Evolutionary conservation across 2,329 filamentous ascomycete species (phyloP), one percentile per base, ranked within the genome.

Genomic region (Cladosporium sp.): DNA sequence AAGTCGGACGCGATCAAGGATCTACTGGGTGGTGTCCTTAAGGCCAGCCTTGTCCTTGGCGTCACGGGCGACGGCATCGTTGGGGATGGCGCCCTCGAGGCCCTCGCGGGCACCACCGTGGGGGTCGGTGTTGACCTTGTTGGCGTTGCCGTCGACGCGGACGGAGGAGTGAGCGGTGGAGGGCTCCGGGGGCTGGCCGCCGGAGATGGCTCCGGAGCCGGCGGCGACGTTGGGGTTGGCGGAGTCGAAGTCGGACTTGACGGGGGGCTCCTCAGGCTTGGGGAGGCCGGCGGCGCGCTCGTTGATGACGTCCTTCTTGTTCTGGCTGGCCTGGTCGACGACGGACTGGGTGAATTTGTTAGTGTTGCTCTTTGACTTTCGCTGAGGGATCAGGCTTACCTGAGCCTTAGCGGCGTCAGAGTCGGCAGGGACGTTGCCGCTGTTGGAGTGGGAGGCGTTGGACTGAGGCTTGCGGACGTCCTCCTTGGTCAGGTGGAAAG

Each of bases 221-320:
- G 87, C 82, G 65, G 88, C 86, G 65, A 87, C 83, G 52, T 74
- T 87, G 57, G 80, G 73, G 63, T 92, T 86, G 46, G 79, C 75
- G 0, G 85, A 88, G 68, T 91, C 83, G 78, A 83, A 90, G 76
- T 93, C 87, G 4, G 86, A 86, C n/a, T 82, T 73, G n/a, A 72
- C 74, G 1, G 87, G 86, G 18, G 88, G 88, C 59, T 91, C 77
- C 2, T 92, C 87, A 14, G 88, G 89, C 46, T 91, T 81, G 48
- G 87, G 86, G 32, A 95, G 83, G 71, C 89, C 89, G 68, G 83
- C 72, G 72, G 85, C 78, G 64, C 77, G 77, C 69, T 86, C 72
- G 49, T 84, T 80, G 66, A 91, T 85, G 69, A 85, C 74, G 52
- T 85, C 74, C 58, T 74, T 67, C 70, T 87, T 88, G 71, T 70